Conservation (phyloP, 495 filamentous ascomycete genomes). For the Evernia prunastri region DNA sequence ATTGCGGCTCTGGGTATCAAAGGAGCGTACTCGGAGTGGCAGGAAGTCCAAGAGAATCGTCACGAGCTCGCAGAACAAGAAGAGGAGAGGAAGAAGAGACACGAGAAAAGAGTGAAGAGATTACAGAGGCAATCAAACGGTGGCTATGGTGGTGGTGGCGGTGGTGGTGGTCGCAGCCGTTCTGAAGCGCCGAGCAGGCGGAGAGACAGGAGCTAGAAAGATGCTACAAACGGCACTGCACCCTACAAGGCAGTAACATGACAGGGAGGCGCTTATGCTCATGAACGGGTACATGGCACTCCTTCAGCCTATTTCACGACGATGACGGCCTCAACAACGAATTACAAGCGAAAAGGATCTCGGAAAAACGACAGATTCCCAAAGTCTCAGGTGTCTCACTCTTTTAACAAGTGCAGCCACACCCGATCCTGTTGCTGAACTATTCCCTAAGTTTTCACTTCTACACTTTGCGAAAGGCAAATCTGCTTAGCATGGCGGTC, state of each 20-base stretch:
- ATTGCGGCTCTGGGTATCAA: conserved; percentile 73
- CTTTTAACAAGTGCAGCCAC: not conserved
- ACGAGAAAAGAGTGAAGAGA: conserved; percentile 26
- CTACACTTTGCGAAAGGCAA: not conserved
- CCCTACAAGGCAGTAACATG: not conserved
- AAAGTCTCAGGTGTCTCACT: not conserved
- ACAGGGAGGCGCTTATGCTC: not conserved
- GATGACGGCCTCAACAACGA: not conserved
- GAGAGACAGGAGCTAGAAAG: conserved; percentile 13
- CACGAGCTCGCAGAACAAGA: conserved; percentile 21
- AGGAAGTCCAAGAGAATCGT: conserved; percentile 47
- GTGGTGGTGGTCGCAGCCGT: conserved; percentile 4
- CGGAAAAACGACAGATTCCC: not conserved
- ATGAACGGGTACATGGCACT: not conserved
- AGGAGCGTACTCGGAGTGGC: conserved; percentile 47
- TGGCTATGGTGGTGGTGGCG: not conserved
- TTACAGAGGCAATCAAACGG: conserved; percentile 17
- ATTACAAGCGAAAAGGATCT: not conserved
- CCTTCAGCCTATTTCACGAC: not conserved
- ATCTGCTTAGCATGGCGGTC: conserved; percentile 3
- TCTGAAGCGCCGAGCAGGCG: conserved; percentile 10
- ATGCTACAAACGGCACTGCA: not conserved
- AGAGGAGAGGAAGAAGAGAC: conserved; percentile 24
- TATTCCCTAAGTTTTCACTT: not conserved
- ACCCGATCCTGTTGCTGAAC: not conserved